Evolutionary conservation across 1,139 yeast genomes (phyloP).

Genomic region (Suhomyces anneliseae): DNA sequence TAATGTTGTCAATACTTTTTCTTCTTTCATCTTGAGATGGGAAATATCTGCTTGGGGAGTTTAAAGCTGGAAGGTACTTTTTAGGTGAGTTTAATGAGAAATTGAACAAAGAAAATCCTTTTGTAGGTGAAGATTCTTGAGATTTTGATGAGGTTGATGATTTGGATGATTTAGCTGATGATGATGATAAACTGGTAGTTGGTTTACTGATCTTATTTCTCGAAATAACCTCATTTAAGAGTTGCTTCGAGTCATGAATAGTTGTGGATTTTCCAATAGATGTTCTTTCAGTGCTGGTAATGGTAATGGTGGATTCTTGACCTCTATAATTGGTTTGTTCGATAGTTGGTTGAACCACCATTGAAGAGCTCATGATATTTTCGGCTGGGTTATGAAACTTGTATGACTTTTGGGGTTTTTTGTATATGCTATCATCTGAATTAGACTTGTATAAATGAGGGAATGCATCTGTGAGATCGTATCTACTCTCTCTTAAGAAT

Average conservation of each 20-base stretch:
- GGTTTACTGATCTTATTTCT: constrained; percentile 10
- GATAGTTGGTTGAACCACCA: constrained; percentile 28
- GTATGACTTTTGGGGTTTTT: constrained; percentile 12
- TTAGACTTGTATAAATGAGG: constrained; percentile 32
- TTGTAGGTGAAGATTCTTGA: neutral
- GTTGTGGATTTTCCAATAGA: constrained; percentile 12
- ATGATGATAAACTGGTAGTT: constrained; percentile 1
- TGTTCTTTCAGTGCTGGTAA: constrained; percentile 19
- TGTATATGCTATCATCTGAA: constrained; percentile 27
- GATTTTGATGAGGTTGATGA: constrained; percentile 1
- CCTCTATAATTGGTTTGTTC: constrained; percentile 26
- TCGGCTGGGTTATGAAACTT: constrained; percentile 44
- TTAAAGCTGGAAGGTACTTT: neutral
- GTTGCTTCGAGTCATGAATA: constrained; percentile 13
- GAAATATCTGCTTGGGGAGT: constrained; percentile 8
- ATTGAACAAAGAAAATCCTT: constrained; percentile 13
- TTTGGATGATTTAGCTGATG: constrained; percentile 11
- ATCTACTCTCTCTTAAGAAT: constrained; percentile 36
- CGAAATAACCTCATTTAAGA: constrained; percentile 22
- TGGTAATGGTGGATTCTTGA: constrained; percentile 4
- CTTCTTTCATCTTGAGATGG: constrained; percentile 3
- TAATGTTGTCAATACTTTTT: constrained; percentile 12
- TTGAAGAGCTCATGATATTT: constrained; percentile 23
- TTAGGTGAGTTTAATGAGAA: constrained; percentile 12
- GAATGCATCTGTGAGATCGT: constrained; percentile 32